Base-by-base conservation (phyloP, 768 basidiomycete species). In the Hydnum rufescens region DNA sequence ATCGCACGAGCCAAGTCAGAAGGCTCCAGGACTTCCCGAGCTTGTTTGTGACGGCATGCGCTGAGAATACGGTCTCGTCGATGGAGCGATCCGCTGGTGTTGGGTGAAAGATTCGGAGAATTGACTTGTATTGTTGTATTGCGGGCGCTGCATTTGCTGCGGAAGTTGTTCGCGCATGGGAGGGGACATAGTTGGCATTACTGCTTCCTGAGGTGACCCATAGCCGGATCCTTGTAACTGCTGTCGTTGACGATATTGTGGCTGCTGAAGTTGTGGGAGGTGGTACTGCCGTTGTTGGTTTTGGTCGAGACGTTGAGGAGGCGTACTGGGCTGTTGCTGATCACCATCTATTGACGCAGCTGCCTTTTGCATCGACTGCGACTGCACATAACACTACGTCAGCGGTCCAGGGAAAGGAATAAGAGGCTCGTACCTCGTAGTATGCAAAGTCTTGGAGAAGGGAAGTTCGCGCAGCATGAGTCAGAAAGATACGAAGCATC, bases 401-500 rank as follows among this genome's bases (percentile, higher is more conserved):
- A 39, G 13, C 36, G 36, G 22, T 39, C 22, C n/a, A n/a, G 22
- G 36, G 13, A 39, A 39, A 39, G 25, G 44, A 47, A 16, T 25
- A 47, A 47, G 26, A 32, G 50, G 22, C 16, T 60, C 71, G 29
- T 58, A 88, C 86, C 72, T 89, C 86, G 58, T 89, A 89, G 64
- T 82, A 89, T 13, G 83, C 85, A 60, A 87, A 88, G 64, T 95
- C 92, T 63, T 96, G 90, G 31, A 96, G 69, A 32, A 96, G 70
- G 4, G 89, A 90, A 2, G 95, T 97, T 60, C 88, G 77, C 3
- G 89, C 82, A 4, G 87, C 88, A 62, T 95, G 92, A 1, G 82
- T 81, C 57, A 87, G 77, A 73, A 97, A 93, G 60, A 97, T 97
- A 47, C 84, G 76, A 32, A 99, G 73, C 79, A 97, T 93, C 64